phyloP scores from a whole-genome alignment of 306 rosid species.

The Dicorynia guianensis region DNA sequence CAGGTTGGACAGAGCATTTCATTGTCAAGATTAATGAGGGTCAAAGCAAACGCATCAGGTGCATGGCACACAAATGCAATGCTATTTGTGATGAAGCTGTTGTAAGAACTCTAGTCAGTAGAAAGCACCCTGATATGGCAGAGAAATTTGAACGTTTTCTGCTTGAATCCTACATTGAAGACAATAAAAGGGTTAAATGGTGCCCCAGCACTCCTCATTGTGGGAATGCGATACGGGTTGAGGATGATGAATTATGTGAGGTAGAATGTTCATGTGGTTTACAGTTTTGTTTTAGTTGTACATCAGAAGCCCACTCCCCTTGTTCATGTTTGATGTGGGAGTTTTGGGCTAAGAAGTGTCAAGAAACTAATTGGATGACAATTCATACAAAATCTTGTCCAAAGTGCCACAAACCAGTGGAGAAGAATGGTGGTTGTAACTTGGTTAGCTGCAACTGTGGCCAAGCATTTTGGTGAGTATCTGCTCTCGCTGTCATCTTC shows the following conservation, averaged over 20 bases:
- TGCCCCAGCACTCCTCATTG: conserved; percentile 81
- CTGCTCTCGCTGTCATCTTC: background rate
- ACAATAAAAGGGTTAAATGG: conserved; percentile 74
- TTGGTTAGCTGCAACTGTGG: conserved; percentile 96
- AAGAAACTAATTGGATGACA: conserved; percentile 96
- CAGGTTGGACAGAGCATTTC: conserved; percentile 89
- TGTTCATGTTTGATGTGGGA: conserved; percentile 98
- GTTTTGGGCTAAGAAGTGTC: conserved; percentile 91
- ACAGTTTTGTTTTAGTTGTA: conserved; percentile 91
- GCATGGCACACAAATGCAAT: conserved; percentile 76
- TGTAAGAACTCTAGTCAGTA: conserved; percentile 61
- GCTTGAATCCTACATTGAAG: conserved; percentile 77
- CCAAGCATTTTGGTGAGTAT: conserved; percentile 92
- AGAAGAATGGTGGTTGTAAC: conserved; percentile 99
- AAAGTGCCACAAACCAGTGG: conserved; percentile 93
- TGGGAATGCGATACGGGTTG: conserved; percentile 91
- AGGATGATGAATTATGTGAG: conserved; percentile 82
- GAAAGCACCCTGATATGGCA: conserved; percentile 55
- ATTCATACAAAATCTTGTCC: conserved; percentile 96
- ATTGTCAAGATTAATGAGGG: conserved; percentile 74
- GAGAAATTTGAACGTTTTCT: conserved; percentile 75
- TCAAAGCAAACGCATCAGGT: conserved; percentile 67
- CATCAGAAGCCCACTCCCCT: conserved; percentile 91
- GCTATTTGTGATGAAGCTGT: conserved; percentile 71
- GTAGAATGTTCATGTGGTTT: conserved; percentile 92